These are phyloP conservation scores for Sextonia rubra DNA, from an alignment of 164 flowering plant species.

Conservation along the genomic window DNA sequence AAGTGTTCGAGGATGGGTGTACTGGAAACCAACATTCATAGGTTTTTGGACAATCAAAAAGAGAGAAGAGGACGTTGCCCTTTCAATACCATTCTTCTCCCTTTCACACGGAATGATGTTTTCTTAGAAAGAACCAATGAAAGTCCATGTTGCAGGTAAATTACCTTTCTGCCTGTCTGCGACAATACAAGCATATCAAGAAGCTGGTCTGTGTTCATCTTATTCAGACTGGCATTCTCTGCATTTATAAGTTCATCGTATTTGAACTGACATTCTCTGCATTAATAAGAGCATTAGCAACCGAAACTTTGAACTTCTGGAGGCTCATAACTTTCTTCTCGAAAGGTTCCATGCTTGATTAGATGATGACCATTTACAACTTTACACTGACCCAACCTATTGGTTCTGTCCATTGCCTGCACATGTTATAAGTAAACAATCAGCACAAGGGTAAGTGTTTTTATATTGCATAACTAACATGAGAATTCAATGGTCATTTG, in stretches of 20 bases:
- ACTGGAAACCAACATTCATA: no score
- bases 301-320: constrained; percentile 85
- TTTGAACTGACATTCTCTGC: constrained; percentile 95
- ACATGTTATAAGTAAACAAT: constrained; percentile 5
- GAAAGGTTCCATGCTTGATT: constrained; percentile 93
- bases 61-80: no score
- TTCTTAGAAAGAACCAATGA: not conserved
- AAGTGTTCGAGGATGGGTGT: no score
- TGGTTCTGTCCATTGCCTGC: constrained; percentile 99
- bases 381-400: constrained; percentile 85
- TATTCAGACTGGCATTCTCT: no score
- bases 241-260: no score
- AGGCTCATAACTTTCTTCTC: constrained; percentile 99
- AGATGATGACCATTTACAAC: constrained; percentile 98
- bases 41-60: no score
- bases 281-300: constrained; percentile 92
- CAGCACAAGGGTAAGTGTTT: not conserved
- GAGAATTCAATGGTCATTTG: not conserved
- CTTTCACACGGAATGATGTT: no score
- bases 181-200: constrained; percentile 96
- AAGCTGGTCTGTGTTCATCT: constrained; percentile 96
- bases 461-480: not conserved
- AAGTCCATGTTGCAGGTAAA: not conserved
- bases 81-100: no score
- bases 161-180: constrained; percentile 63